Base-by-base conservation (phyloP, 306 rosid species). In the Trifolium dubium region DNA sequence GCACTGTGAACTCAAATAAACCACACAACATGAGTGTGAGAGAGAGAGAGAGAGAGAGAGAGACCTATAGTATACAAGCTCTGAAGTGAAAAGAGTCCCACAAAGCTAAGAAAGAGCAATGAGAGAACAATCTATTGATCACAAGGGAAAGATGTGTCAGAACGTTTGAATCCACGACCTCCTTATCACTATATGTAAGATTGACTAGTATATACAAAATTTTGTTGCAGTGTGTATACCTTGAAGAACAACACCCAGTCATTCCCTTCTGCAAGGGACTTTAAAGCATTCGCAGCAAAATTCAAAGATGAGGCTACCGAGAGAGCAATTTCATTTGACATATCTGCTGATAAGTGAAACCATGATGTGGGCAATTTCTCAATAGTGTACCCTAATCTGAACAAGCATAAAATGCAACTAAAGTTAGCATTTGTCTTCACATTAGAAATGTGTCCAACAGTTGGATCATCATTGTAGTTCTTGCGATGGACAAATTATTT, bases 271-370 rank as follows among this genome's bases (percentile, higher is more conserved):
- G 90, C 88, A 68, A 94, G 86, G 71, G 90, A 88, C 77, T 84
- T 91, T 77, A 94, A 86, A 75, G 78, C 74, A 72, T 67, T 71
- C 78, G 84, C 85, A 55, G 85, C 83, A 67, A 76, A 64, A 79
- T 91, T 94, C 98, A 96, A 94, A 51, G 88, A 82, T 54, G 88
- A 89, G 47, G 87, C 92, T 69, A 83, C 75, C 1, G 82, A 80
- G 31, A 72, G 37, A 71, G 85, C 83, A 73, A 89, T 79, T 80
- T 82, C 74, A 77, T 79, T 88, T 1, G 92, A 88, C 76, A 4
- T 83, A 51, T 94, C 91, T 87, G 87, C 89, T 64, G 98, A 84
- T 78, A 89, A 76, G 82, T 87, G 82, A 80, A 94, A 94, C 86
- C 87, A 77, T 61, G 96, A 91, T 1, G 74, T 43, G 10, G 90